Percentiles rank a stretch among this genome's conserved stretches.
These are phyloP conservation scores for Termitomyces sp. DNA, from an alignment of 1,284 basidiomycete species.

Conservation along the genomic window DNA sequence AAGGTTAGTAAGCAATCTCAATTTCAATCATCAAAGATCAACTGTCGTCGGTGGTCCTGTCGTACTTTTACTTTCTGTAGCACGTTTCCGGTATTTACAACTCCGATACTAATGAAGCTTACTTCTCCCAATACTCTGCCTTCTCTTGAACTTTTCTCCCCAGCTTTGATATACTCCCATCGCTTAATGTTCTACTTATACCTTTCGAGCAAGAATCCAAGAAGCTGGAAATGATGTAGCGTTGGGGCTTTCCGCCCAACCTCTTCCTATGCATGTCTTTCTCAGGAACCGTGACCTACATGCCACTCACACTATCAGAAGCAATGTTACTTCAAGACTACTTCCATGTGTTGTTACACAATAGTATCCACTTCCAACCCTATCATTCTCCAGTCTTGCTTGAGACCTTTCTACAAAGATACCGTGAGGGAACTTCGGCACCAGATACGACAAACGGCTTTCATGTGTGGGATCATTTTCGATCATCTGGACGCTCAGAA, in stretches of 20 bases:
- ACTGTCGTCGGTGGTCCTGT: neutral
- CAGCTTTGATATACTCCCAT: neutral
- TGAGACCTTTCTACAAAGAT: neutral
- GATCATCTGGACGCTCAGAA: neutral
- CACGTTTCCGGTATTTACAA: neutral
- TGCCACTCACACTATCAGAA: neutral
- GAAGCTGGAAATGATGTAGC: neutral
- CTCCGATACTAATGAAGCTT: neutral
- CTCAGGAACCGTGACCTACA: neutral
- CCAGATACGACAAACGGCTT: neutral
- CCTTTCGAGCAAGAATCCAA: neutral
- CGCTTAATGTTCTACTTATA: neutral
- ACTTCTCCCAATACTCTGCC: neutral
- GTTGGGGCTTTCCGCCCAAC: neutral
- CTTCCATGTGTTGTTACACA: neutral
- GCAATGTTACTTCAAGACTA: neutral
- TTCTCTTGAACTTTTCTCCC: neutral
- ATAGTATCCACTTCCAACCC: no score
- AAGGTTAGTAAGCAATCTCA: neutral
- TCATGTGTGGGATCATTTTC: neutral
- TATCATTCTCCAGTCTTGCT: neutral
- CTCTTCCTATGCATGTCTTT: neutral
- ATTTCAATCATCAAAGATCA: neutral
- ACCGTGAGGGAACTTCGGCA: neutral
- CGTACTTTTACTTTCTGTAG: neutral